Conservation (phyloP, 768 basidiomycete species). For the Stropharia rugosoannulata region DNA sequence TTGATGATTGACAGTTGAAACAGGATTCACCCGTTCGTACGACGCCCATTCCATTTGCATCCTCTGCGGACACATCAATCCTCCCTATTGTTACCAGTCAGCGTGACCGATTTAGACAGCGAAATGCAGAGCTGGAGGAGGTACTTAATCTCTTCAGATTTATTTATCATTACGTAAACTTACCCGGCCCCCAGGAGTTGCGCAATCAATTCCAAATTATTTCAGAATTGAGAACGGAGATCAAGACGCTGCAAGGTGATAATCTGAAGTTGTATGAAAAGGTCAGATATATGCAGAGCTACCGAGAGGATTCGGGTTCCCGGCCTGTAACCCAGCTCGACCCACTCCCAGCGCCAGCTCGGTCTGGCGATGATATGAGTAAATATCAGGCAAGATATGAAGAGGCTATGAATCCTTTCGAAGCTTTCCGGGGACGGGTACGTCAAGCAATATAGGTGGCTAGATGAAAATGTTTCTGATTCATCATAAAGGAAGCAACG, state of each 20-base stretch:
- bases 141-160: constrained; percentile 35
- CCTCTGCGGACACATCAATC: constrained; percentile 88
- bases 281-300: constrained; percentile 98
- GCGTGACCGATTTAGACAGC: constrained; percentile 94
- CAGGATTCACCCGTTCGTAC: constrained; percentile 38
- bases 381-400: constrained; percentile 93
- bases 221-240: constrained; percentile 89
- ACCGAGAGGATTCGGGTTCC: constrained; percentile 70
- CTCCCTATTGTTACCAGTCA: constrained; percentile 98
- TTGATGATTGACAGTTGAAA: background rate
- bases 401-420: constrained; percentile 97
- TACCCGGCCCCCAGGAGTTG: constrained; percentile 62
- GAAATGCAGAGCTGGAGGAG: constrained; percentile 97
- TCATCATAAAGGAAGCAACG: constrained; percentile 76
- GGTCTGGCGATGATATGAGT: constrained; percentile 69
- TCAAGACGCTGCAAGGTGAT: constrained; percentile 89
- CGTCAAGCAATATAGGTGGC: constrained; percentile 30
- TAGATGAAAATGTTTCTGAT: background rate
- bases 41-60: constrained; percentile 69
- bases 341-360: constrained; percentile 52
- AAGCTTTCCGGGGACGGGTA: constrained; percentile 93
- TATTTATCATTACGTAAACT: background rate
- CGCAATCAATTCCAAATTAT: constrained; percentile 94
- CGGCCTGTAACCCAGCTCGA: constrained; percentile 66
- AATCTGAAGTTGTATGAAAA: constrained; percentile 99